phyloP scores from a whole-genome alignment of 2,329 filamentous ascomycete genomes.

The Trichoderma citrinoviride region DNA sequence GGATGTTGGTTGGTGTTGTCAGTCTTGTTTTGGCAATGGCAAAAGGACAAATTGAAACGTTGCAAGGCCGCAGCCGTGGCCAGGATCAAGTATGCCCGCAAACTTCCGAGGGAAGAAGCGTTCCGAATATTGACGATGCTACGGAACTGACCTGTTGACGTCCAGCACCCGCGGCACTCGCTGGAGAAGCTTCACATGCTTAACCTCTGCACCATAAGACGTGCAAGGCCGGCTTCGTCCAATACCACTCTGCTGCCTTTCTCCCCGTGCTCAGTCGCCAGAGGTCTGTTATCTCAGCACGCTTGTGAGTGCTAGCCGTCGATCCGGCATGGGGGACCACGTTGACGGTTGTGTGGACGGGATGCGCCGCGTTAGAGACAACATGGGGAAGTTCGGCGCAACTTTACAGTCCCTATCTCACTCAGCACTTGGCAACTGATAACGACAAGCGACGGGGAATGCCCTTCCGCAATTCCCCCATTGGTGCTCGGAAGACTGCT shows the following conservation, averaged over 20 bases:
- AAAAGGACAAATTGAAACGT: neutral
- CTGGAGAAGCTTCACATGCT: neutral
- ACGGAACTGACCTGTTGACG: neutral
- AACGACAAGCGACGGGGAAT: neutral
- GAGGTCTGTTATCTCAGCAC: conserved; percentile 10
- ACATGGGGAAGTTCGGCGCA: conserved; percentile 12
- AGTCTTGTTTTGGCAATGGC: neutral
- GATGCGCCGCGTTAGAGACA: conserved; percentile 10
- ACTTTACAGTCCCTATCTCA: neutral
- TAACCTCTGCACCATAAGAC: neutral
- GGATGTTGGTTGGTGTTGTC: neutral
- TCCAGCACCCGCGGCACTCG: neutral
- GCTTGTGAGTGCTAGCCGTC: conserved; percentile 17
- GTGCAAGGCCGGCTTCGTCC: neutral
- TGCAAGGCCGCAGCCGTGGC: neutral
- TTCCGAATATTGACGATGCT: neutral
- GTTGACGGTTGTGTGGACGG: conserved; percentile 19
- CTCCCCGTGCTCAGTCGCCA: conserved; percentile 7
- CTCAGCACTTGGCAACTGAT: conserved; percentile 17
- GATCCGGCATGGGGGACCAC: conserved; percentile 19
- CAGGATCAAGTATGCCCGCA: neutral
- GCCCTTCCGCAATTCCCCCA: neutral
- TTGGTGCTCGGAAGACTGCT: neutral
- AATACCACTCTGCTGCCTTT: neutral
- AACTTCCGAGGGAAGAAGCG: neutral